Evolutionary conservation across 2,329 filamentous ascomycete species (phyloP).

Genomic region (Aspergillus sp.): DNA sequence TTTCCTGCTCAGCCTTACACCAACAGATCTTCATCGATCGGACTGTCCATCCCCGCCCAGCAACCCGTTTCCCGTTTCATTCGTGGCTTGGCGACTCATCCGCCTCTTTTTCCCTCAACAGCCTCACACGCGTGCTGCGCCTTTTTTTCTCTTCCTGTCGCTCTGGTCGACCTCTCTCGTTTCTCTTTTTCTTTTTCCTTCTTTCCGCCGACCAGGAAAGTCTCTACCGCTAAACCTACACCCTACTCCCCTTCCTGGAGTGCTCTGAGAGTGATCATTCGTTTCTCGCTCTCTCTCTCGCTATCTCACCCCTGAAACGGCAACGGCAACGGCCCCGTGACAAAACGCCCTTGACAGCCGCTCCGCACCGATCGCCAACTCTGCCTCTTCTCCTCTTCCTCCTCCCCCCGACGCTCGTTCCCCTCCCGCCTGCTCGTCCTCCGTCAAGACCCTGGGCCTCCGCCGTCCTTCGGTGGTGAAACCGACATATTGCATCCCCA

Average conservation of each 20-base stretch:
- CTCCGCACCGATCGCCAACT: neutral
- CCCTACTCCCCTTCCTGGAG: neutral
- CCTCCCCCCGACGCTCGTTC: constrained; percentile 3
- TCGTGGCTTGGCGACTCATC: constrained; percentile 16
- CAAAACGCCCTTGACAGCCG: neutral
- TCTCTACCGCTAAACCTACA: too few relatives aligned
- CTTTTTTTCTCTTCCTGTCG: neutral
- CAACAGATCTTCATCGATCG: constrained; percentile 16
- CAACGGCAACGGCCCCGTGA: neutral
- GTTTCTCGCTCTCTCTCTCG: neutral
- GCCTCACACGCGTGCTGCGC: neutral
- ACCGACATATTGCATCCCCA: constrained; percentile 33
- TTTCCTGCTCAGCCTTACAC: constrained; percentile 17
- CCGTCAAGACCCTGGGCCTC: neutral
- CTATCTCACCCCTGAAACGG: neutral
- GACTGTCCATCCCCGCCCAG: constrained; percentile 18
- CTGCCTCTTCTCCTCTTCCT: neutral
- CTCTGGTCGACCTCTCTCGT: too few relatives aligned
- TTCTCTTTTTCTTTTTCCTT: too few relatives aligned
- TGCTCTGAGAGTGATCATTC: constrained; percentile 5
- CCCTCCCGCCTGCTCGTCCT: neutral
- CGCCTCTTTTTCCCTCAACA: neutral
- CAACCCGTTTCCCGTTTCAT: constrained; percentile 17
- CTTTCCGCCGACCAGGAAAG: too few relatives aligned
- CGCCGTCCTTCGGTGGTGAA: constrained; percentile 30